Conservation (phyloP, 176 grass and related monocot species). For the Cenchrus americanus region DNA sequence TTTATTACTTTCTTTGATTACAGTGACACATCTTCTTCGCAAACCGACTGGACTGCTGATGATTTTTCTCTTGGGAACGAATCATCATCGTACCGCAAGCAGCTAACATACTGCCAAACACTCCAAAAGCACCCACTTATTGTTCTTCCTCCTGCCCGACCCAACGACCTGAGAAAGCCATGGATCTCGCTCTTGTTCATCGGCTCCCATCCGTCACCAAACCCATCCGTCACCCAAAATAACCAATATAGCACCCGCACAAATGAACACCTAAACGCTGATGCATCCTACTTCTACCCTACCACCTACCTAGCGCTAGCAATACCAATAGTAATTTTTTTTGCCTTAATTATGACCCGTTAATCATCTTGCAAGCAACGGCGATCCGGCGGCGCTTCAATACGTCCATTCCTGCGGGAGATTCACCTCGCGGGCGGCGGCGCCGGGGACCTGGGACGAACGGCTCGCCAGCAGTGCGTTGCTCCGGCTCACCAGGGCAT, state of each 20-base stretch:
- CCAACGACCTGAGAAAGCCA: constrained; percentile 31
- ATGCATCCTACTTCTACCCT: constrained; percentile 54
- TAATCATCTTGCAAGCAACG: neutral
- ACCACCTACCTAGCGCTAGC: constrained; percentile 53
- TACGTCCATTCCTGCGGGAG: constrained; percentile 93
- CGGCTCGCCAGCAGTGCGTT: constrained; percentile 47
- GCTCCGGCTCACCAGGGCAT: constrained; percentile 66
- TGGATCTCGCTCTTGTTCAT: constrained; percentile 33
- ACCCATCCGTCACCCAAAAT: constrained; percentile 45
- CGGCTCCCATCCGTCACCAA: constrained; percentile 26
- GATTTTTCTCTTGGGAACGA: neutral
- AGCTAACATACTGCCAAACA: neutral
- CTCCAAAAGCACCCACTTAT: constrained; percentile 33
- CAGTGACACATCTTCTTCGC: constrained; percentile 20
- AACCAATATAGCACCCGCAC: constrained; percentile 60
- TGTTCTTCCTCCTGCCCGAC: neutral
- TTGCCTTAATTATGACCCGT: constrained; percentile 28
- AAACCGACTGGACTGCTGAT: constrained; percentile 9
- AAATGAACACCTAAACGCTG: constrained; percentile 64
- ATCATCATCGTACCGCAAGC: constrained; percentile 14
- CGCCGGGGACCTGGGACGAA: neutral
- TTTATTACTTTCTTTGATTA: constrained; percentile 53
- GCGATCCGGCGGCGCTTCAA: constrained; percentile 39
- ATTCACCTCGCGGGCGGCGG: constrained; percentile 35
- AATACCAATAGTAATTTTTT: constrained; percentile 21